phyloP scores from a whole-genome alignment of 1,284 basidiomycete species.

The Puccinia hordei region DNA sequence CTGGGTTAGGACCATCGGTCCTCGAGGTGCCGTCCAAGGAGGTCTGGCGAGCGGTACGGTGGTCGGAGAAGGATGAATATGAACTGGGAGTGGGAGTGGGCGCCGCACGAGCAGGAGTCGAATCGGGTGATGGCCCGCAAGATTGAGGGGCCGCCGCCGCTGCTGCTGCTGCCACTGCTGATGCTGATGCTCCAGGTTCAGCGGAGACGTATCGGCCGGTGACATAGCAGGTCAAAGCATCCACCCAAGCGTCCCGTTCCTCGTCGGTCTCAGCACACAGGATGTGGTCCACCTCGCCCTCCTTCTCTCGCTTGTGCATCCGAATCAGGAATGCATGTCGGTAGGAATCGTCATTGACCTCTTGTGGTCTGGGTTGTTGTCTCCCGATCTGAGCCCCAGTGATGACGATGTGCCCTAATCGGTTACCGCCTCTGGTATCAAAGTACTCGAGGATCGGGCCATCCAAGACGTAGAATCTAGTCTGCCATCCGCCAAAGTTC shows the following conservation, averaged over 20 bases:
- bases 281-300: constrained; percentile 77
- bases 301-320: constrained; percentile 78
- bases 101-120: constrained; percentile 2
- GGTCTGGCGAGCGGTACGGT: constrained; percentile 14
- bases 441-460: constrained; percentile 85
- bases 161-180: not conserved
- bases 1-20: constrained; percentile 62
- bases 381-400: constrained; percentile 82
- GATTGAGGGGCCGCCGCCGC: not conserved
- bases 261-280: constrained; percentile 92
- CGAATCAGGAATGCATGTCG: constrained; percentile 90
- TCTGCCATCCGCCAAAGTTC: constrained; percentile 94
- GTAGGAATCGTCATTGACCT: constrained; percentile 79
- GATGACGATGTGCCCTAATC: constrained; percentile 62
- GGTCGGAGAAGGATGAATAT: constrained; percentile 5
- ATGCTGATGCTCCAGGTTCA: constrained; percentile 7
- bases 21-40: constrained; percentile 33
- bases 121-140: constrained; percentile 3
- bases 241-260: constrained; percentile 91
- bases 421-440: constrained; percentile 67
- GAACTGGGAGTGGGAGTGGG: not conserved
- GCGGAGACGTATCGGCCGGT: constrained; percentile 55
- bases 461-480: constrained; percentile 84
- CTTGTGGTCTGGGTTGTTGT: constrained; percentile 62
- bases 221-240: constrained; percentile 79